Percentiles rank a stretch among this genome's conserved stretches.
These are phyloP conservation scores for Sclerotiophoma versabilis DNA, from an alignment of 2,329 filamentous ascomycete species.

Conservation along the genomic window DNA sequence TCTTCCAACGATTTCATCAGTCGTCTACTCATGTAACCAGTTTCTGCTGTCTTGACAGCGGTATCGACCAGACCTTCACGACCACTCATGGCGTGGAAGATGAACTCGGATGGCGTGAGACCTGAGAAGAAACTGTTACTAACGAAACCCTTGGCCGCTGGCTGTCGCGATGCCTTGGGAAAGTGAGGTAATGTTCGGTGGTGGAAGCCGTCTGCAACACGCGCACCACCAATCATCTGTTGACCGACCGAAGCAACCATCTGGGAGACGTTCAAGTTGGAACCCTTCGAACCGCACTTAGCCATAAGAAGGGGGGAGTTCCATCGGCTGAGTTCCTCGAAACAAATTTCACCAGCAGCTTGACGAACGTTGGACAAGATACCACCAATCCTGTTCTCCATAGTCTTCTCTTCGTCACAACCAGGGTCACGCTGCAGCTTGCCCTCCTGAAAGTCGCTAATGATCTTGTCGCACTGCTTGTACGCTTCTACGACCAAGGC, in stretches of 20 bases:
- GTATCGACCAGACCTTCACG: constrained; percentile 99
- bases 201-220: constrained; percentile 95
- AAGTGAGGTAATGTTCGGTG: constrained; percentile 95
- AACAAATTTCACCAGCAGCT: constrained; percentile 88
- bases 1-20: constrained; percentile 98
- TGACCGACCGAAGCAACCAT: constrained; percentile 98
- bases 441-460: constrained; percentile 78
- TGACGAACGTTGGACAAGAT: constrained; percentile 92
- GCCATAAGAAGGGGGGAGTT: constrained; percentile 97
- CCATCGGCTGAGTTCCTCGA: constrained; percentile 85
- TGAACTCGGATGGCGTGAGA: constrained; percentile 86
- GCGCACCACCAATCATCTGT: constrained; percentile 93
- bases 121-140: constrained; percentile 97
- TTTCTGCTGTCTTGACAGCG: constrained; percentile 98
- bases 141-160: constrained; percentile 96
- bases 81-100: constrained; percentile 98
- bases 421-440: constrained; percentile 86
- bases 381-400: constrained; percentile 90
- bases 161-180: constrained; percentile 87
- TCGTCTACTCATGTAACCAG: constrained; percentile 97
- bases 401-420: constrained; percentile 87
- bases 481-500: constrained; percentile 80
- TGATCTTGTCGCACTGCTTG: constrained; percentile 80
- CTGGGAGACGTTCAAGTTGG: constrained; percentile 96
- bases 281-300: constrained; percentile 95